Evolutionary conservation across 179 eudicot genomes (phyloP).

Genomic region (Gypsophila paniculata): DNA sequence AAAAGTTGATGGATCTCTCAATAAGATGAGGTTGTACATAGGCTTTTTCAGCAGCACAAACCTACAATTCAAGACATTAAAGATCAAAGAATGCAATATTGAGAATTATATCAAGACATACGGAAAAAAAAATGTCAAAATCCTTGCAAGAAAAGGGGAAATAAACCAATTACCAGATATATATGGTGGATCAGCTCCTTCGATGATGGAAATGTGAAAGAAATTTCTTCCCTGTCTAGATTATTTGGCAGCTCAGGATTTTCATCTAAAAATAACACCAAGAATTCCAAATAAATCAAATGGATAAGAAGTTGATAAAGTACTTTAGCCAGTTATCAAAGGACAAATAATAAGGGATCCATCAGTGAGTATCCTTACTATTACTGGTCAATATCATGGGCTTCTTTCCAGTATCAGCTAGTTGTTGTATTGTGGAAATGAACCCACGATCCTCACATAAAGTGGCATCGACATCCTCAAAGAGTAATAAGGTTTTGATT

Average conservation of each 20-base stretch:
- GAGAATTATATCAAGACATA: background rate
- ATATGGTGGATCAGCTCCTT: conserved; percentile 61
- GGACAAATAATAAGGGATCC: background rate
- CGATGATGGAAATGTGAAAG: conserved; percentile 58
- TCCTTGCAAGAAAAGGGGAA: background rate
- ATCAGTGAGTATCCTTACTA: conserved; percentile 46
- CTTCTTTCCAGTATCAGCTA: conserved; percentile 77
- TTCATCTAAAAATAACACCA: conserved; percentile 38
- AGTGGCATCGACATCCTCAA: conserved; percentile 80
- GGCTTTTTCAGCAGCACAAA: conserved; percentile 71
- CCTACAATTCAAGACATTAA: conserved; percentile 38
- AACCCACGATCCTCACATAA: conserved; percentile 81
- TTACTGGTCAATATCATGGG: conserved; percentile 88
- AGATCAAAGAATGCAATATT: conserved; percentile 14
- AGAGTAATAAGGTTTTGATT: conserved; percentile 69
- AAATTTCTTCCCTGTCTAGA: conserved; percentile 63
- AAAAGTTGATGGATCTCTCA: conserved; percentile 54
- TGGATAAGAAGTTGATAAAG: conserved; percentile 10
- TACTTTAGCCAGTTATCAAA: background rate
- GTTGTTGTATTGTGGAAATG: conserved; percentile 73
- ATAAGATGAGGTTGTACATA: conserved; percentile 46
- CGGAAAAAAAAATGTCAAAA: background rate
- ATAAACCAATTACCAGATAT: conserved; percentile 36
- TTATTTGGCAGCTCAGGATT: conserved; percentile 65
- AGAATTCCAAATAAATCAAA: conserved; percentile 15